Conservation (phyloP, 1,139 yeast species). For the Pichia terricola region DNA sequence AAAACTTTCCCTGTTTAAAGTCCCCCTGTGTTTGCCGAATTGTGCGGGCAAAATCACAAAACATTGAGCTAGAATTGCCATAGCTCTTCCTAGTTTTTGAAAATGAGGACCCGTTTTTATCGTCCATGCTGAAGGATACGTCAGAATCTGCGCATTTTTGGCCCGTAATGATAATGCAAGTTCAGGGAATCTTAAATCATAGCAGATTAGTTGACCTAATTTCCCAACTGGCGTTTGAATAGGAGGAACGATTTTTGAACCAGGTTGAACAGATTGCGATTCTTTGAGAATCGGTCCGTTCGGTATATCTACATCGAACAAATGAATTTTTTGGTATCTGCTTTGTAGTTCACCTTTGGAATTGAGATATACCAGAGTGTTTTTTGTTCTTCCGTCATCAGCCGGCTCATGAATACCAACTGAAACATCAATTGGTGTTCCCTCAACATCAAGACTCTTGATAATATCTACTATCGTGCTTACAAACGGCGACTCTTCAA, state of each 20-base stretch:
- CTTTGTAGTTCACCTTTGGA: constrained; percentile 53
- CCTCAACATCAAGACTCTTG: constrained; percentile 26
- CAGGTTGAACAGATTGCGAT: constrained; percentile 76
- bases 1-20: constrained; percentile 32
- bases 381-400: constrained; percentile 39
- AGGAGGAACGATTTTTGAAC: constrained; percentile 45
- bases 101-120: constrained; percentile 92
- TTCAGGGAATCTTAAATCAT: constrained; percentile 87
- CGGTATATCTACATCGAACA: constrained; percentile 79
- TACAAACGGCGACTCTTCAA: constrained; percentile 42
- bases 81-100: constrained; percentile 65
- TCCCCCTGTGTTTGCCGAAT: constrained; percentile 52
- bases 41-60: constrained; percentile 91
- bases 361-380: constrained; percentile 64
- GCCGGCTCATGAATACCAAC: constrained; percentile 83
- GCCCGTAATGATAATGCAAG: constrained; percentile 54
- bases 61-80: constrained; percentile 84
- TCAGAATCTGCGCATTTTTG: constrained; percentile 66
- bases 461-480: constrained; percentile 41
- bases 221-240: constrained; percentile 52
- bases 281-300: constrained; percentile 70
- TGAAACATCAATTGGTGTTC: constrained; percentile 34
- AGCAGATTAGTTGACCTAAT: constrained; percentile 63
- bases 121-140: constrained; percentile 90
- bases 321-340: constrained; percentile 74